These are phyloP conservation scores for Fusarium sp. DNA, from an alignment of 2,329 filamentous ascomycete genomes.

Conservation along the genomic window DNA sequence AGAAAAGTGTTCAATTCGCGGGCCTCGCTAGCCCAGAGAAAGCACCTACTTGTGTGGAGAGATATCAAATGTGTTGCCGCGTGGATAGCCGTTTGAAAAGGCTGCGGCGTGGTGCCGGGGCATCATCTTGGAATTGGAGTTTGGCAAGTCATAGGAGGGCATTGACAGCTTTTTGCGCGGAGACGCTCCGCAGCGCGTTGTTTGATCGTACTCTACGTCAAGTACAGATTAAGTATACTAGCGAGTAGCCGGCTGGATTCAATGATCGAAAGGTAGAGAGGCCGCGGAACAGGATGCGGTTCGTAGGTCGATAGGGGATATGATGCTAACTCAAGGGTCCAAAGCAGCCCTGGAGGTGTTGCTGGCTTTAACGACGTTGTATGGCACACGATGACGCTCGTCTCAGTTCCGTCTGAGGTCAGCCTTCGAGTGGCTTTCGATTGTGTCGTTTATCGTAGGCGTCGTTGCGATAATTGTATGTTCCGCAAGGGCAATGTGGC, in stretches of 20 bases:
- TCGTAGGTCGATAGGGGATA: conserved; percentile 27
- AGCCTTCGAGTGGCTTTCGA: background rate
- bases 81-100: conserved; percentile 88
- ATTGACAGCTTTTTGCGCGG: conserved; percentile 46
- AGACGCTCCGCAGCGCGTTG: conserved; percentile 41
- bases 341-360: conserved; percentile 2
- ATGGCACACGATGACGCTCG: conserved; percentile 1
- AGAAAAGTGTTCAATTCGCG: background rate
- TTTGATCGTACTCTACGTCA: conserved; percentile 18
- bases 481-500: conserved; percentile 42
- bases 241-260: background rate
- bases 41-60: conserved; percentile 84
- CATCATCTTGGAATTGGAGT: conserved; percentile 75
- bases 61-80: conserved; percentile 85
- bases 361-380: conserved; percentile 16
- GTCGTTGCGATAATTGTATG: conserved; percentile 22
- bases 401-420: background rate
- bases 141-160: conserved; percentile 51
- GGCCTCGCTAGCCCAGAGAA: background rate
- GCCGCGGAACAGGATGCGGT: conserved; percentile 18
- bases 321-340: conserved; percentile 11
- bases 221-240: conserved; percentile 3
- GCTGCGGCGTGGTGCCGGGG: conserved; percentile 83
- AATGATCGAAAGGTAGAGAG: conserved; percentile 4
- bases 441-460: conserved; percentile 17